A percentile compares a stretch with the other conserved stretches of the same genome.
Evolutionary conservation across 805 yeast genomes (phyloP).

Genomic region (Tetrapisispora fleetii): DNA sequence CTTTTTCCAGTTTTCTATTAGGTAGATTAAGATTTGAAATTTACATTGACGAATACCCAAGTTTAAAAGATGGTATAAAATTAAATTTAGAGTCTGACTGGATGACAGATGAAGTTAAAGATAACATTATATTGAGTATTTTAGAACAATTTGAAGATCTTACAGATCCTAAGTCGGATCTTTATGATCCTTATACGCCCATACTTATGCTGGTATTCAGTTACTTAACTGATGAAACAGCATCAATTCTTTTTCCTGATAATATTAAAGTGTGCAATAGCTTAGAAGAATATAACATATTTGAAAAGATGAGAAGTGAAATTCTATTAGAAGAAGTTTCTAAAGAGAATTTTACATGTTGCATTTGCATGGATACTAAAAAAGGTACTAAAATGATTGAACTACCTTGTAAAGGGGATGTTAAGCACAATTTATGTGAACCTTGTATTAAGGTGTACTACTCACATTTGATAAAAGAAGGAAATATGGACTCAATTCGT

Average conservation of each 20-base stretch:
- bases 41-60: slow-evolving; percentile 12
- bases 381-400: slow-evolving; percentile 36
- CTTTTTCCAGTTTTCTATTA: slow-evolving; percentile 8
- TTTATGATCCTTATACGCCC: slow-evolving; percentile 20
- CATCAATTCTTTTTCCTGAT: slow-evolving; percentile 9
- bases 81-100: slow-evolving; percentile 26
- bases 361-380: slow-evolving; percentile 43
- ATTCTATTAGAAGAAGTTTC: slow-evolving; percentile 26
- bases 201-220: slow-evolving; percentile 38
- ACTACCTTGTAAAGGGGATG: slow-evolving; percentile 28
- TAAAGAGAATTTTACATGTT: slow-evolving; percentile 37
- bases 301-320: slow-evolving; percentile 17
- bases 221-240: slow-evolving; percentile 24
- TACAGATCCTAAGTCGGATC: slow-evolving; percentile 10
- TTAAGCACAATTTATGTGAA: slow-evolving; percentile 39
- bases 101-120: slow-evolving; percentile 18
- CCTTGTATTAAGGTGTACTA: slow-evolving; percentile 38
- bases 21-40: slow-evolving; percentile 13
- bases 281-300: slow-evolving; percentile 11
- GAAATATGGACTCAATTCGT: slow-evolving; percentile 42
- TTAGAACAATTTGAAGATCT: slow-evolving; percentile 28
- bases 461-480: slow-evolving; percentile 34
- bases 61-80: slow-evolving; percentile 7
- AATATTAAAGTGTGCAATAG: slow-evolving; percentile 5
- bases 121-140: slow-evolving; percentile 13